Percentiles rank a stretch among this genome's conserved stretches.
These are phyloP conservation scores for Flaveria trinervia DNA, from an alignment of 129 eudicot genomes.

Conservation along the genomic window DNA sequence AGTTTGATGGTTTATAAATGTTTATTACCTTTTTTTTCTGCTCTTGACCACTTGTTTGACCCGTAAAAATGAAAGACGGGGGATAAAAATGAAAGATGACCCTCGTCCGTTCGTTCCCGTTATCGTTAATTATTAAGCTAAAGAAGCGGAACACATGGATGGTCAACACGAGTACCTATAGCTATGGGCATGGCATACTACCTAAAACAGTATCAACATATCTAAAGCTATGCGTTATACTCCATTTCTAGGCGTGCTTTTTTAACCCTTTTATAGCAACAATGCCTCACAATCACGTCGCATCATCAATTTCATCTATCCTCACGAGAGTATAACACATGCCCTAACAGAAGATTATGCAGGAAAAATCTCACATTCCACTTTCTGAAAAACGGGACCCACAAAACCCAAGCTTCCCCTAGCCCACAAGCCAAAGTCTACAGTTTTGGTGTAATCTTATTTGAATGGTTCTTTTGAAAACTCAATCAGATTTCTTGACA, in stretches of 20 bases:
- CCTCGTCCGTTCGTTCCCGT: background rate
- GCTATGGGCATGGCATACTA: constrained; percentile 82
- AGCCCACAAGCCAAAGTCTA: constrained; percentile 50
- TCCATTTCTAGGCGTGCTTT: too few relatives aligned
- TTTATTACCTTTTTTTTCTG: background rate
- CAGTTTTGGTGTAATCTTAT: constrained; percentile 59
- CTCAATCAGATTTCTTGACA: constrained; percentile 39
- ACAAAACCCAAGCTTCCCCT: constrained; percentile 15
- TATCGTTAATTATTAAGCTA: constrained; percentile 42
- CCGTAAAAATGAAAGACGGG: background rate
- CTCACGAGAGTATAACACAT: too few relatives aligned
- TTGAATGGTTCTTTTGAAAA: constrained; percentile 42
- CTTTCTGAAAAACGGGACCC: constrained; percentile 40
- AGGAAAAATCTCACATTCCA: constrained; percentile 22
- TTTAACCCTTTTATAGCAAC: too few relatives aligned
- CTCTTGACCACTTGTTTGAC: background rate
- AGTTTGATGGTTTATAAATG: too few relatives aligned
- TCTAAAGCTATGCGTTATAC: too few relatives aligned
- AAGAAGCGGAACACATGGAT: constrained; percentile 78
- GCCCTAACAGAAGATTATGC: too few relatives aligned
- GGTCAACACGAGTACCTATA: constrained; percentile 66
- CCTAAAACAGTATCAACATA: constrained; percentile 18
- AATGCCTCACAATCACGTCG: too few relatives aligned
- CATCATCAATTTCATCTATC: too few relatives aligned
- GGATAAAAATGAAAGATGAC: background rate